A percentile compares a stretch with the other conserved stretches of the same genome.
Conservation (phyloP, 1,284 basidiomycete genomes). For the Schizophyllum commune region DNA sequence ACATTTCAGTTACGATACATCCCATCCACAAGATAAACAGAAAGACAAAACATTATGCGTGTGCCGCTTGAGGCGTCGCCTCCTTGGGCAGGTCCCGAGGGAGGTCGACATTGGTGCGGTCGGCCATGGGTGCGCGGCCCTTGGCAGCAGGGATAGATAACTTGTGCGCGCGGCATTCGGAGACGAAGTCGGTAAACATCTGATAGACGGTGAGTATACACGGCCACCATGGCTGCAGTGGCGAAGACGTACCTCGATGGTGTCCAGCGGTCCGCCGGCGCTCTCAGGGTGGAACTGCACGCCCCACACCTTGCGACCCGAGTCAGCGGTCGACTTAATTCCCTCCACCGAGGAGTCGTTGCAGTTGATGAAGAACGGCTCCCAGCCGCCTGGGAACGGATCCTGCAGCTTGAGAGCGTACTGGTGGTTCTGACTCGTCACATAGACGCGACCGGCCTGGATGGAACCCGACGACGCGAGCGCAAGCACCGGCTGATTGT, state of each 20-base stretch:
- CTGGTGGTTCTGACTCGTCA: constrained; percentile 94
- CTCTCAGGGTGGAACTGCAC: constrained; percentile 97
- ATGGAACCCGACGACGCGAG: constrained; percentile 87
- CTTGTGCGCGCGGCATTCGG: constrained; percentile 58
- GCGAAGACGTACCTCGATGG: constrained; percentile 64
- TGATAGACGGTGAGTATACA: constrained; percentile 18
- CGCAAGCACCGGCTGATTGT: constrained; percentile 97
- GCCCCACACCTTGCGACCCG: constrained; percentile 89
- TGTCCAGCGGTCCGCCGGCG: constrained; percentile 88
- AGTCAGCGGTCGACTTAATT: constrained; percentile 85
- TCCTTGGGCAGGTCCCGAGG: neutral
- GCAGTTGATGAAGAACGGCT: constrained; percentile 97
- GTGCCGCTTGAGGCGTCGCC: neutral
- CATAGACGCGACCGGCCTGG: constrained; percentile 93
- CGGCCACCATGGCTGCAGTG: neutral
- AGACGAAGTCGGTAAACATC: constrained; percentile 92
- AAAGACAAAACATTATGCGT: neutral
- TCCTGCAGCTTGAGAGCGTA: constrained; percentile 91
- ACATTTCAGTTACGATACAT: neutral
- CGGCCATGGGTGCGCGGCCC: neutral
- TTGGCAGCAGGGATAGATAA: neutral
- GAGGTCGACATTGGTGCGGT: neutral
- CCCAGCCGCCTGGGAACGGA: constrained; percentile 92
- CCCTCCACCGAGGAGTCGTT: constrained; percentile 97
- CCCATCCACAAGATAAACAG: neutral